Evolutionary conservation across 805 yeast species (phyloP).

Genomic region (Kuraishia piskuri): DNA sequence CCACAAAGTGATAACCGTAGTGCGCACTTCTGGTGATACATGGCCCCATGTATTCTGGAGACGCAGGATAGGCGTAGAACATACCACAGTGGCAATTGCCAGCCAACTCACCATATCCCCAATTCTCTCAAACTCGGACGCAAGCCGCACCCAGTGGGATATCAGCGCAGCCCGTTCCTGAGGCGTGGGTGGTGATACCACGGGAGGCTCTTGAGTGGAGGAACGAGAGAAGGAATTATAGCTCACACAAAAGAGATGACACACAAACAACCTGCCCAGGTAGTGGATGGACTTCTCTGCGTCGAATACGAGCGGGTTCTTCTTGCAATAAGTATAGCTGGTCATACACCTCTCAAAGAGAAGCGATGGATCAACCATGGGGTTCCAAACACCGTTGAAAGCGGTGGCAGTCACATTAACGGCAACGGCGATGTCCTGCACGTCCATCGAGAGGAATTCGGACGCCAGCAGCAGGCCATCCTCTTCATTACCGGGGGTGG

Average conservation of each 20-base stretch:
- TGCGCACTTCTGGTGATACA: constrained; percentile 51
- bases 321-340: constrained; percentile 35
- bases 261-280: constrained; percentile 58
- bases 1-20: constrained; percentile 72
- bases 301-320: constrained; percentile 74
- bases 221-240: neutral
- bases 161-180: neutral
- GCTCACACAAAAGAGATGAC: constrained; percentile 54
- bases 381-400: constrained; percentile 68
- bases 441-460: constrained; percentile 45
- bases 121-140: constrained; percentile 60
- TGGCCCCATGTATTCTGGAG: constrained; percentile 66
- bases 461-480: constrained; percentile 20
- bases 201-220: too few species aligned
- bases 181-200: neutral
- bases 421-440: constrained; percentile 49
- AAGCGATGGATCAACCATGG: constrained; percentile 69
- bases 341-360: constrained; percentile 46
- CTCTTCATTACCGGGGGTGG: constrained; percentile 6
- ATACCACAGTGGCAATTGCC: constrained; percentile 75
- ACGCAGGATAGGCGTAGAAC: constrained; percentile 77
- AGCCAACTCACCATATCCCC: constrained; percentile 96
- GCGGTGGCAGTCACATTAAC: constrained; percentile 60
- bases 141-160: constrained; percentile 77
- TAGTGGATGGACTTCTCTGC: constrained; percentile 62